A percentile compares a stretch with the other conserved stretches of the same genome.
These are phyloP conservation scores for Penicillium goetzii DNA, from an alignment of 495 filamentous ascomycete species.

Conservation along the genomic window DNA sequence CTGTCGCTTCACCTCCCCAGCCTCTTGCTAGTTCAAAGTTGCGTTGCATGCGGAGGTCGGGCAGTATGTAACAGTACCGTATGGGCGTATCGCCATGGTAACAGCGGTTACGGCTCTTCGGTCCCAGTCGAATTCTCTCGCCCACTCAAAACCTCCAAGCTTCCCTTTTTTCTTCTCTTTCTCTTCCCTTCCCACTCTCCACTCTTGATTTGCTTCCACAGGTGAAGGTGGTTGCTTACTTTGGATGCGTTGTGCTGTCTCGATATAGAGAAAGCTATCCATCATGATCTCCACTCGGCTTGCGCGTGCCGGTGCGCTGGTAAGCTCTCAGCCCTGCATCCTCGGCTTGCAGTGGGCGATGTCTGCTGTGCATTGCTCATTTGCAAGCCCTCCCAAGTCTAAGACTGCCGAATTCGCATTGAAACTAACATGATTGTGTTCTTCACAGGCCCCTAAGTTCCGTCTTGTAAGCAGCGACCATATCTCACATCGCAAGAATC, in stretches of 20 bases:
- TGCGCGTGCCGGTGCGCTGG: conserved; percentile 61
- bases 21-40: conserved; percentile 16
- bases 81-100: conserved; percentile 37
- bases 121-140: conserved; percentile 46
- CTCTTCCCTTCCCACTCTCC: conserved; percentile 39
- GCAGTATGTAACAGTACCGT: conserved; percentile 38
- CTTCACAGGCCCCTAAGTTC: conserved; percentile 50
- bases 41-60: conserved; percentile 31
- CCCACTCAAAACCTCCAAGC: conserved; percentile 49
- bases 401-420: neutral
- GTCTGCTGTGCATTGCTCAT: conserved; percentile 4
- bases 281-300: conserved; percentile 61
- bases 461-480: conserved; percentile 54
- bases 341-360: conserved; percentile 17
- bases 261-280: conserved; percentile 40
- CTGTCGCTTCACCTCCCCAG: conserved; percentile 12
- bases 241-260: conserved; percentile 42
- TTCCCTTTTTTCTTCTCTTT: conserved; percentile 49
- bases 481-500: neutral
- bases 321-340: conserved; percentile 40
- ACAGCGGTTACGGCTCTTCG: conserved; percentile 51
- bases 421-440: conserved; percentile 31
- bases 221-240: conserved; percentile 50
- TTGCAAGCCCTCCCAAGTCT: conserved; percentile 5
- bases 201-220: conserved; percentile 42